Conservation (phyloP, 202 grass and related monocot species). For the Bolboschoenoplectus hybrid region DNA sequence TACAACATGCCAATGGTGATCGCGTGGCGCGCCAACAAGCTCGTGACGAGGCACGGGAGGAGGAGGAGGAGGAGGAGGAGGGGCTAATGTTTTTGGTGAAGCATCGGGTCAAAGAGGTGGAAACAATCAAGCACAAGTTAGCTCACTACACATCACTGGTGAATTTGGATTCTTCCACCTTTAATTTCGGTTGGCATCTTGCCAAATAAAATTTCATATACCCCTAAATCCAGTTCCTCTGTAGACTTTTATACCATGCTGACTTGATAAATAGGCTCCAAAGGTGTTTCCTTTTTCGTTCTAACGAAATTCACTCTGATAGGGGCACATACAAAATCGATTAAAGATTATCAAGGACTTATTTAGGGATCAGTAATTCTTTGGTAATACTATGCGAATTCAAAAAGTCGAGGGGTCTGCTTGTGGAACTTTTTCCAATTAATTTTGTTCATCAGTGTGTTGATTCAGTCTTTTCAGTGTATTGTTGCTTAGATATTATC, state of each 20-base stretch:
- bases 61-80: slow-evolving; percentile 79
- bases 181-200: neutral
- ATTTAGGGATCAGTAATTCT: neutral
- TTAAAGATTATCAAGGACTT: neutral
- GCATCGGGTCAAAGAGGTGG: slow-evolving; percentile 60
- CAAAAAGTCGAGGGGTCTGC: neutral
- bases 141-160: slow-evolving; percentile 61
- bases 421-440: neutral
- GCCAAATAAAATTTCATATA: neutral
- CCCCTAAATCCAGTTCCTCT: neutral
- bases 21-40: neutral
- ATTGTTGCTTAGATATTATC: neutral
- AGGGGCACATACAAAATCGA: neutral
- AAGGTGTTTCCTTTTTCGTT: neutral
- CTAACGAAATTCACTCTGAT: neutral
- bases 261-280: neutral
- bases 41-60: slow-evolving; percentile 27
- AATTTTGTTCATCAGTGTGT: neutral
- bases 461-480: neutral
- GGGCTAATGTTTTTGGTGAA: slow-evolving; percentile 59
- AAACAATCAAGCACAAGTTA: slow-evolving; percentile 64
- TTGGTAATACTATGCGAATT: neutral
- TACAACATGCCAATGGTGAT: slow-evolving; percentile 12
- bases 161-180: neutral
- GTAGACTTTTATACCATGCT: neutral